Conservation (phyloP, 805 yeast genomes). For the Wickerhamiella vanderwaltii region DNA sequence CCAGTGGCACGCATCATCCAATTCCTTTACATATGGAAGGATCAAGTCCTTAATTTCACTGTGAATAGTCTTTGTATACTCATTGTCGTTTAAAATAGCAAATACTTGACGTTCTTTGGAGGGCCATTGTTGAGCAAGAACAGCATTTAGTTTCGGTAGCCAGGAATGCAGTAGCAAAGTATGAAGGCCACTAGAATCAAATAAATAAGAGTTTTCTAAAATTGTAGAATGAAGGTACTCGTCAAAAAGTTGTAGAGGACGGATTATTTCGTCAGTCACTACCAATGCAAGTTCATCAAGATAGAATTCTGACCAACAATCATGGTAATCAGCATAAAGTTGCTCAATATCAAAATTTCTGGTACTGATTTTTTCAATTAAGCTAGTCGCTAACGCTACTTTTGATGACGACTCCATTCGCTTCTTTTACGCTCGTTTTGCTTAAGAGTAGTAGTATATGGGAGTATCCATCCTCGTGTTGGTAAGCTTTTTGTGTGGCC, state of each 20-base stretch:
- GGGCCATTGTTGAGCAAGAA: background rate
- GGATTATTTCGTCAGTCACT: background rate
- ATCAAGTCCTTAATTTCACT: background rate
- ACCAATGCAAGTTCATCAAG: constrained; percentile 9
- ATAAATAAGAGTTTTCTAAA: background rate
- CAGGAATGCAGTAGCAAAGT: constrained; percentile 3
- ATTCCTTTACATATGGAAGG: background rate
- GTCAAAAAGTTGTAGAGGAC: background rate
- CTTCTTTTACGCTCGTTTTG: too few species aligned
- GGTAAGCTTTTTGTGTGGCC: too few species aligned
- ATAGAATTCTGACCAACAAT: constrained; percentile 1
- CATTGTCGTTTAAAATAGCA: background rate
- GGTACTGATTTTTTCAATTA: background rate
- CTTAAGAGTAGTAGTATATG: too few species aligned
- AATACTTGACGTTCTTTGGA: background rate
- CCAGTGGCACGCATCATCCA: background rate
- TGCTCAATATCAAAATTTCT: background rate
- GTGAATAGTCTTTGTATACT: background rate
- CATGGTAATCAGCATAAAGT: constrained; percentile 4
- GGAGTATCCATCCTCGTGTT: too few species aligned
- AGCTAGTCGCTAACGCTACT: too few species aligned
- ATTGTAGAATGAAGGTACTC: background rate
- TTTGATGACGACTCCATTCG: too few species aligned
- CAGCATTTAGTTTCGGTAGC: background rate
- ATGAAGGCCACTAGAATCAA: background rate